phyloP scores from a whole-genome alignment of 2,329 filamentous ascomycete genomes.

The Trichophyton rubrum region DNA sequence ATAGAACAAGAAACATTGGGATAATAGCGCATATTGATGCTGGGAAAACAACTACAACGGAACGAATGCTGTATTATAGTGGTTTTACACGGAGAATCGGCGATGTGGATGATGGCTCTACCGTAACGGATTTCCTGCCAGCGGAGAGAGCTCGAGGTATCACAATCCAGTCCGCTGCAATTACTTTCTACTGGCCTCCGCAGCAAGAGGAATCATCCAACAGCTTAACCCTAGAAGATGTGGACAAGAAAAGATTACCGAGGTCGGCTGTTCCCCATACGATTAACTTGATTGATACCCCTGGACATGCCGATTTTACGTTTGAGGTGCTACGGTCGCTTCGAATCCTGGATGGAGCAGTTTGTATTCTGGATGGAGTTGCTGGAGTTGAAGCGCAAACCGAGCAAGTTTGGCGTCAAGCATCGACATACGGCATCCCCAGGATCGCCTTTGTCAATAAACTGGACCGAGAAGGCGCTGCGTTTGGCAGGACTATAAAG shows the following conservation, averaged over 20 bases:
- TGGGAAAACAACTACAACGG: slow-evolving; percentile 95
- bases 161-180: slow-evolving; percentile 93
- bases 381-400: slow-evolving; percentile 95
- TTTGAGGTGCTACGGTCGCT: slow-evolving; percentile 91
- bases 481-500: slow-evolving; percentile 71
- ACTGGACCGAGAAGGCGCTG: slow-evolving; percentile 67
- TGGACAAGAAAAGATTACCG: slow-evolving; percentile 31
- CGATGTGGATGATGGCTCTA: slow-evolving; percentile 93
- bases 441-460: slow-evolving; percentile 75
- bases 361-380: slow-evolving; percentile 87
- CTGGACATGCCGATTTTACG: slow-evolving; percentile 92
- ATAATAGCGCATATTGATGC: slow-evolving; percentile 99
- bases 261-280: slow-evolving; percentile 49
- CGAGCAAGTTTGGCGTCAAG: slow-evolving; percentile 89
- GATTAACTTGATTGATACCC: slow-evolving; percentile 89
- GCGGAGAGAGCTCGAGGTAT: slow-evolving; percentile 86
- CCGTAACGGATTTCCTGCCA: slow-evolving; percentile 91
- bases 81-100: slow-evolving; percentile 79
- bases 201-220: slow-evolving; percentile 14
- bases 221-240: slow-evolving; percentile 13
- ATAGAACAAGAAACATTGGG: slow-evolving; percentile 80
- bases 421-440: slow-evolving; percentile 73
- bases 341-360: slow-evolving; percentile 73
- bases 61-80: slow-evolving; percentile 97
- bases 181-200: slow-evolving; percentile 87